Evolutionary conservation across 768 basidiomycete genomes (phyloP).

Genomic region (Saitozyma podzolica): DNA sequence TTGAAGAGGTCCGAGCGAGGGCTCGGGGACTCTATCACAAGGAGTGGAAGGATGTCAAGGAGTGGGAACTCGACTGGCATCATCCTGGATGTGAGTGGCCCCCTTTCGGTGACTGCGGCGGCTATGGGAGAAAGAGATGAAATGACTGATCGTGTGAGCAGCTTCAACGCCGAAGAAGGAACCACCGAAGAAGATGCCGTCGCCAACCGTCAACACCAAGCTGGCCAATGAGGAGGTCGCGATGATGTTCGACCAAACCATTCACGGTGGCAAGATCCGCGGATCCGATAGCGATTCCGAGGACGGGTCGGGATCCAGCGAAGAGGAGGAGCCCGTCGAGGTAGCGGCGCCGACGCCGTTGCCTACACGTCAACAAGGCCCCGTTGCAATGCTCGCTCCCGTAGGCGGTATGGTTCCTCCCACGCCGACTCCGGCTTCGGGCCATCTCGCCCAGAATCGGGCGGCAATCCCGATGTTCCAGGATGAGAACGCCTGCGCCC

Average conservation of each 20-base stretch:
- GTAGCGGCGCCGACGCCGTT: constrained; percentile 40
- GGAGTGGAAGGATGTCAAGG: constrained; percentile 42
- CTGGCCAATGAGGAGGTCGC: constrained; percentile 92
- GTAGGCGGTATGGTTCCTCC: constrained; percentile 44
- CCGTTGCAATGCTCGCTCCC: constrained; percentile 39
- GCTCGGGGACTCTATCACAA: constrained; percentile 44
- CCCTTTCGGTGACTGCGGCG: neutral
- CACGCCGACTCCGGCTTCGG: constrained; percentile 52
- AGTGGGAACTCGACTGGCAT: constrained; percentile 50
- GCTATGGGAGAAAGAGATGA: neutral
- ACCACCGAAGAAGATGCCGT: constrained; percentile 44
- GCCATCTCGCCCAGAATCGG: constrained; percentile 10
- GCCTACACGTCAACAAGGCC: constrained; percentile 24
- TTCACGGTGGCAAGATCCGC: constrained; percentile 47
- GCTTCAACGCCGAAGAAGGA: constrained; percentile 44
- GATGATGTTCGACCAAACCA: constrained; percentile 79
- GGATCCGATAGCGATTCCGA: constrained; percentile 32
- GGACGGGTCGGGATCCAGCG: constrained; percentile 18
- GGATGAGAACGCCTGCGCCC: constrained; percentile 33
- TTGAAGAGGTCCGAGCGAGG: constrained; percentile 64
- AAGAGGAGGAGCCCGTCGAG: constrained; percentile 15
- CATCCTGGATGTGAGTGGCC: constrained; percentile 43
- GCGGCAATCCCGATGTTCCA: constrained; percentile 13
- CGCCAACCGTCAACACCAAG: constrained; percentile 91
- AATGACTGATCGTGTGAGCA: constrained; percentile 9